Evolutionary conservation across 202 grass and related monocot species (phyloP).

Genomic region (Zoysia matrella): DNA sequence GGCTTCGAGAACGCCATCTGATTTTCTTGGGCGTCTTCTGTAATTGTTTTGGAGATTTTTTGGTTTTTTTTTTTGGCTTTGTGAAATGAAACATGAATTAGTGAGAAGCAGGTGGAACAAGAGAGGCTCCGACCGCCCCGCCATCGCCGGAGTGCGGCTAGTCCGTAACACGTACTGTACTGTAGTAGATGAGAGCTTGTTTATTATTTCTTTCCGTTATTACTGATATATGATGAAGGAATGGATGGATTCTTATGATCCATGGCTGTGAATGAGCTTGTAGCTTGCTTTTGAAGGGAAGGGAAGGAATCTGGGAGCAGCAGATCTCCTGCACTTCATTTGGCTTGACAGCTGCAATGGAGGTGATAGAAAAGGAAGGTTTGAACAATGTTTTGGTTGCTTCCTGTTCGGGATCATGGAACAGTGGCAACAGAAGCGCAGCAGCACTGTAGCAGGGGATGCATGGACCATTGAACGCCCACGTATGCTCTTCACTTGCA

Average conservation of each 20-base stretch:
- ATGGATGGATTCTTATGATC: not conserved
- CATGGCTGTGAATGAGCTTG: too few species aligned
- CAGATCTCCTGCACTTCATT: too few species aligned
- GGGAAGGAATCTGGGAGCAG: too few species aligned
- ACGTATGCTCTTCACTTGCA: not conserved
- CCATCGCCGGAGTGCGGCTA: conserved; percentile 3
- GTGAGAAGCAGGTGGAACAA: not conserved
- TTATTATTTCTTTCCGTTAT: not conserved
- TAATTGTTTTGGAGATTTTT: not conserved
- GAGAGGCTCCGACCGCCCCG: conserved; percentile 35
- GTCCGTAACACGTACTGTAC: not conserved
- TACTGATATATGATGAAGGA: not conserved
- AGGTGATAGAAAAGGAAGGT: too few species aligned
- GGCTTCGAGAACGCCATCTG: conserved; percentile 97
- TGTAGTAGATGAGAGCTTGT: not conserved
- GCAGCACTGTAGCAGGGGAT: not conserved
- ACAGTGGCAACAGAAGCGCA: not conserved
- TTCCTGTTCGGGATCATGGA: not conserved
- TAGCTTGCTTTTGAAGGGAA: too few species aligned
- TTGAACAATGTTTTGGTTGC: not conserved
- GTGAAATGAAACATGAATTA: not conserved
- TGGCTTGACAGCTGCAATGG: too few species aligned
- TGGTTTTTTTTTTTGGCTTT: not conserved
- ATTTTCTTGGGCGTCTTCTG: not conserved
- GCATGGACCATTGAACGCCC: not conserved